Conservation (phyloP, 2,329 filamentous ascomycete genomes). For the Daldinia sp. region DNA sequence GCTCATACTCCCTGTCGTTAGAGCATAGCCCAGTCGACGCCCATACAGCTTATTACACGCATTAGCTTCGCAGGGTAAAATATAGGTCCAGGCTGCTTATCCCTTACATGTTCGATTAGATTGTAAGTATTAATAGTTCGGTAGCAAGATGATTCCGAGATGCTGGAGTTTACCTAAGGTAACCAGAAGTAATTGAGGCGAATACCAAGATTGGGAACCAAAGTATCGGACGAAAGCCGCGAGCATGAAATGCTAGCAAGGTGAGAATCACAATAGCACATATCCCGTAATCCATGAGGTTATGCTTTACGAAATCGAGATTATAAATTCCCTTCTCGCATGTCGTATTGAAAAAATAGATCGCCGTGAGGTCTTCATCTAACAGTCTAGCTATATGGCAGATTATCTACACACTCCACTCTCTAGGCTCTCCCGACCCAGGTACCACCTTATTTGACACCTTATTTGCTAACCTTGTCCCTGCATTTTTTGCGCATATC, state of each 20-base stretch:
- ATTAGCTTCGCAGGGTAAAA: constrained; percentile 6
- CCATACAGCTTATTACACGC: neutral
- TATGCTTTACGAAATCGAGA: neutral
- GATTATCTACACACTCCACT: neutral
- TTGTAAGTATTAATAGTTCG: neutral
- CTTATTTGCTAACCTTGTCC: constrained; percentile 29
- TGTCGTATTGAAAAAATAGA: constrained; percentile 11
- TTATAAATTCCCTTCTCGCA: constrained; percentile 3
- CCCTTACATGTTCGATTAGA: constrained; percentile 26
- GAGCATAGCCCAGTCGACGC: constrained; percentile 21
- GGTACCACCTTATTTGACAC: constrained; percentile 28
- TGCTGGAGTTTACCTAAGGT: neutral
- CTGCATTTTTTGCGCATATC: constrained; percentile 26
- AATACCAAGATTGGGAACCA: neutral
- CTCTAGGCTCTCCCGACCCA: neutral
- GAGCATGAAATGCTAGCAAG: neutral
- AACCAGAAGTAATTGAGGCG: neutral
- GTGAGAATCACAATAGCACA: neutral
- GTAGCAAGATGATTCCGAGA: neutral
- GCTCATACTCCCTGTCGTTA: constrained; percentile 8
- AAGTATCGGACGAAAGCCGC: neutral
- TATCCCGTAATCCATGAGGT: neutral
- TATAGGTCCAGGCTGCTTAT: constrained; percentile 8
- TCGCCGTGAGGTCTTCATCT: constrained; percentile 44
- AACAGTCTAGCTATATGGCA: constrained; percentile 25